A percentile compares a stretch with the other conserved stretches of the same genome.
These are phyloP conservation scores for Trebouxia sp. DNA, from an alignment of 139 green algal genomes.

Conservation along the genomic window DNA sequence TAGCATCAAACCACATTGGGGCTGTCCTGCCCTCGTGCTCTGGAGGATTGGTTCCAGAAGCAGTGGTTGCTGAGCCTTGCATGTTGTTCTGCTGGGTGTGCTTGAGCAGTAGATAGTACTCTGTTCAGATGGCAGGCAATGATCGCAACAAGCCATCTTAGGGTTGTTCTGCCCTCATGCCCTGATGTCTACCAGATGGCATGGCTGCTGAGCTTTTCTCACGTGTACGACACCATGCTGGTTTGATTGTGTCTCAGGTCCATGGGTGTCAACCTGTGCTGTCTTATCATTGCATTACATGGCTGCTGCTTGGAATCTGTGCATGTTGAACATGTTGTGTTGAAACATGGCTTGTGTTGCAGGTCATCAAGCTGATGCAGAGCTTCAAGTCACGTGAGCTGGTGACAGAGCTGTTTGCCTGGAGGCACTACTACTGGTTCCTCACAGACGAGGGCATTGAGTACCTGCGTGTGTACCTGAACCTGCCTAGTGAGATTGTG, in stretches of 20 bases:
- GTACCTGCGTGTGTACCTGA: conserved; percentile 97
- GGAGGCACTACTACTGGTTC: conserved; percentile 96
- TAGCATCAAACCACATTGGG: neutral
- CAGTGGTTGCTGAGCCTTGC: neutral
- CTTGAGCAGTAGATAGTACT: neutral
- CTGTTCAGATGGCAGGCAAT: neutral
- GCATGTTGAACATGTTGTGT: neutral
- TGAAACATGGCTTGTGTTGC: neutral
- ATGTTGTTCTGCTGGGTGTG: no score
- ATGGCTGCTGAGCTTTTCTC: neutral
- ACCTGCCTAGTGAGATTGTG: conserved; percentile 94
- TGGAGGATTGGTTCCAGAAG: neutral
- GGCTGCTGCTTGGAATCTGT: neutral
- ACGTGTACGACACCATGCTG: neutral
- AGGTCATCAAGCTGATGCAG: conserved; percentile 99
- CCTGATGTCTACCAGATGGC: neutral
- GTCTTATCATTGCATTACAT: neutral
- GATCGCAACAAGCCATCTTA: neutral
- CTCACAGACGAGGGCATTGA: conserved; percentile 98
- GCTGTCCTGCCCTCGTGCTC: neutral
- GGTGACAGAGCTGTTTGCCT: conserved; percentile 96
- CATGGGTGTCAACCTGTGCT: neutral
- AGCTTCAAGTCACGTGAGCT: conserved; percentile 95
- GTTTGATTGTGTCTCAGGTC: no score
- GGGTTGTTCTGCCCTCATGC: neutral